Evolutionary conservation across 192 early-diverging fungal species (phyloP).

Genomic region (Spizellomyces punctatus): DNA sequence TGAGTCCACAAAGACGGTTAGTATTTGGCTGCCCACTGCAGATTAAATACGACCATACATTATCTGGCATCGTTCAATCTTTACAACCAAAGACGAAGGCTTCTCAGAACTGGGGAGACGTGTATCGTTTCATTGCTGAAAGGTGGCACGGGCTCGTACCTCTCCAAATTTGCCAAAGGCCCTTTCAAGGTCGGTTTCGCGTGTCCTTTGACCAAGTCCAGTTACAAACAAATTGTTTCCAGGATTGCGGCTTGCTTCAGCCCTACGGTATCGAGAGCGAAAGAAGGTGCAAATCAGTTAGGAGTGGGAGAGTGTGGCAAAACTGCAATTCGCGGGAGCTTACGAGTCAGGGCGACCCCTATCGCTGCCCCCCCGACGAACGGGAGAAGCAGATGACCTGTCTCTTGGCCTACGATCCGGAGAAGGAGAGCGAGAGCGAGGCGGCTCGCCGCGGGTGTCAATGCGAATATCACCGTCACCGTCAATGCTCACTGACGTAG

Average conservation of each 20-base stretch:
- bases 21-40: slow-evolving; percentile 30
- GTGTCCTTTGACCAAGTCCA: slow-evolving; percentile 62
- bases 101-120: background rate
- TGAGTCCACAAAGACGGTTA: slow-evolving; percentile 55
- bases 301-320: background rate
- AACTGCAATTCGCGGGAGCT: background rate
- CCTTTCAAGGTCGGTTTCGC: slow-evolving; percentile 66
- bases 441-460: background rate
- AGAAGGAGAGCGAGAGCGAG: slow-evolving; percentile 10
- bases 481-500: slow-evolving; percentile 26
- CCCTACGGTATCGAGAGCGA: background rate
- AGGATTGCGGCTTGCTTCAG: slow-evolving; percentile 13
- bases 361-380: background rate
- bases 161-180: slow-evolving; percentile 71
- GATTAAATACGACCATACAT: background rate
- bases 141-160: background rate
- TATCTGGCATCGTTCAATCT: slow-evolving; percentile 5
- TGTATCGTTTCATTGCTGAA: too few relatives aligned
- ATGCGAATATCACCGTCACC: slow-evolving; percentile 15
- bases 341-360: background rate
- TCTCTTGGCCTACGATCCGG: background rate
- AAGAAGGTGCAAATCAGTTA: too few relatives aligned
- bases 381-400: background rate
- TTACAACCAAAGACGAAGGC: background rate
- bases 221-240: slow-evolving; percentile 73